Conservation (phyloP, 805 yeast species). For the Metschnikowia colocasiae region DNA sequence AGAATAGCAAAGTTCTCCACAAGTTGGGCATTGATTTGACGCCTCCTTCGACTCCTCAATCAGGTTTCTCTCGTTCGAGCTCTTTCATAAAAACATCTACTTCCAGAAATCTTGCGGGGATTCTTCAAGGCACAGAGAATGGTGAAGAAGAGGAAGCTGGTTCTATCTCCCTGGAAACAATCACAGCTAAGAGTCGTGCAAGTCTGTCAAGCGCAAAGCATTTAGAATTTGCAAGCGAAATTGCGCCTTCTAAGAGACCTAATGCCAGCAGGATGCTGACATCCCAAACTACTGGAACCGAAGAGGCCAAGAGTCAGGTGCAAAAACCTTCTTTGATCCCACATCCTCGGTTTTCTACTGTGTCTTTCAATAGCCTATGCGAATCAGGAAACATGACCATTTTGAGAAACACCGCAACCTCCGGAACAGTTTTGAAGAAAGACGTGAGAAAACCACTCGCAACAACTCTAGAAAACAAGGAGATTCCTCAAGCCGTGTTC, state of each 20-base stretch:
- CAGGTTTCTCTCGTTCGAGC: conserved; percentile 17
- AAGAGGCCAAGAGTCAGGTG: not conserved
- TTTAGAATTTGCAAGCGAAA: not conserved
- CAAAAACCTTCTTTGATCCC: conserved; percentile 28
- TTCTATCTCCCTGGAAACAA: not conserved
- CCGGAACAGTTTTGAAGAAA: conserved; percentile 16
- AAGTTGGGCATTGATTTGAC: conserved; percentile 35
- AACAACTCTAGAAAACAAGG: conserved; percentile 16
- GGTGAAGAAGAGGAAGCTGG: conserved; percentile 4
- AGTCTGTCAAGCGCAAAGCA: not conserved
- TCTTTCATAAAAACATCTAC: conserved; percentile 35
- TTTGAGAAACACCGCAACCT: conserved; percentile 11
- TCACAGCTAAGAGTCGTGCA: not conserved
- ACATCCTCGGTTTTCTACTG: conserved; percentile 41
- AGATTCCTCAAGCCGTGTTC: conserved; percentile 23
- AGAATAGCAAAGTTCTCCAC: conserved; percentile 33
- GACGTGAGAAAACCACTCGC: conserved; percentile 7
- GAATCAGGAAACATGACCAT: conserved; percentile 9
- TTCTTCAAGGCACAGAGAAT: conserved; percentile 12
- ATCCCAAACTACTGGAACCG: not conserved
- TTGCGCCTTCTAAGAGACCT: not conserved
- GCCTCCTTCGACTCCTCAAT: conserved; percentile 13
- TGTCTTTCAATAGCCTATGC: conserved; percentile 38
- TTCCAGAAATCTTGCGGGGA: conserved; percentile 28
- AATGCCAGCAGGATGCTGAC: not conserved